Evolutionary conservation across 768 basidiomycete genomes (phyloP).

Genomic region (Pholiota molesta): DNA sequence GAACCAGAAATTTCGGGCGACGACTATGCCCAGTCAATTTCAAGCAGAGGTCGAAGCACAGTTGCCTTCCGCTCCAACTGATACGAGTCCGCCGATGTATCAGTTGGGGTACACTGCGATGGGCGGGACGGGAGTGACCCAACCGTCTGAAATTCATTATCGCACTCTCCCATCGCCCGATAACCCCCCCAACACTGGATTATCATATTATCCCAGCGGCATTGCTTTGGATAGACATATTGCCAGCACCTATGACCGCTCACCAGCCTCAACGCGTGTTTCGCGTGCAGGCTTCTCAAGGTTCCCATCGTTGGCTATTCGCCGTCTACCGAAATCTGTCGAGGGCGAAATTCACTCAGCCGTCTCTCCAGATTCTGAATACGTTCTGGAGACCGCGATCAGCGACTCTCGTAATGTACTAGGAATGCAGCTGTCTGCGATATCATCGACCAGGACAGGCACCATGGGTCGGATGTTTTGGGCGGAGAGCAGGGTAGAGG

Average conservation of each 20-base stretch:
- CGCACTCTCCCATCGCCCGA: neutral
- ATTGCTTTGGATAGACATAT: neutral
- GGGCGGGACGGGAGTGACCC: neutral
- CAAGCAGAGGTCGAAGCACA: neutral
- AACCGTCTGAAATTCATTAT: neutral
- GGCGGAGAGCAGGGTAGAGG: neutral
- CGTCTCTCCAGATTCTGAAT: slow-evolving; percentile 7
- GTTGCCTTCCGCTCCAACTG: neutral
- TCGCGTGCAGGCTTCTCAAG: neutral
- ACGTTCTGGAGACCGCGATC: neutral
- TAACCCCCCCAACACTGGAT: neutral
- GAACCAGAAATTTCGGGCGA: neutral
- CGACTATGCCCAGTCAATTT: neutral
- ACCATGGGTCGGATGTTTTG: neutral
- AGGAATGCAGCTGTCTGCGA: neutral
- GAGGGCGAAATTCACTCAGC: neutral
- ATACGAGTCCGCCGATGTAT: too few relatives aligned
- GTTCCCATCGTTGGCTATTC: neutral
- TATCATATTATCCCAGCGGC: neutral
- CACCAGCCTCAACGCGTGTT: neutral
- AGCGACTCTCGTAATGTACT: neutral
- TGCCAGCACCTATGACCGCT: neutral
- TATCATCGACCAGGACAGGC: neutral
- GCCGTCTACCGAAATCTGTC: neutral
- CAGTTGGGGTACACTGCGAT: neutral